Evolutionary conservation across 306 rosid genomes (phyloP).

Genomic region (Phaseolus lunatus): DNA sequence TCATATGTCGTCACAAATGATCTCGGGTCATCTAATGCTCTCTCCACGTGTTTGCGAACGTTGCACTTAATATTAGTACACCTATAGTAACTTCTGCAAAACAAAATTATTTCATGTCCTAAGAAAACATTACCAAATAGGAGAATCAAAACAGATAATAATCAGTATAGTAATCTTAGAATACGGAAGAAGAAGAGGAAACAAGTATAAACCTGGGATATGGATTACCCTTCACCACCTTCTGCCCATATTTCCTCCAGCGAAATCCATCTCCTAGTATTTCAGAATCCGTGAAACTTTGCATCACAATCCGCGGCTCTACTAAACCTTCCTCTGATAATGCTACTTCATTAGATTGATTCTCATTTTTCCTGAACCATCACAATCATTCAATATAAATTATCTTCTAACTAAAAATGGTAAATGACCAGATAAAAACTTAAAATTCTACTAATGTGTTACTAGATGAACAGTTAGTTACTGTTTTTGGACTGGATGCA

Average conservation of each 20-base stretch:
- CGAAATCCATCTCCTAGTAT: slow-evolving; percentile 82
- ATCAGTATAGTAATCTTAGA: no score
- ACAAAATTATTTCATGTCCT: slow-evolving; percentile 18
- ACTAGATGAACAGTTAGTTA: neutral
- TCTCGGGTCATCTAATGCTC: slow-evolving; percentile 86
- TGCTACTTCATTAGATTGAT: slow-evolving; percentile 62
- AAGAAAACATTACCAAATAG: slow-evolving; percentile 9
- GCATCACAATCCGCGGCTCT: slow-evolving; percentile 68
- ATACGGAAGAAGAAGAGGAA: no score
- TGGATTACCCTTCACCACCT: slow-evolving; percentile 93
- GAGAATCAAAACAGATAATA: neutral
- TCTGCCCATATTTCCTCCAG: slow-evolving; percentile 99
- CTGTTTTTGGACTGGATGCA: neutral
- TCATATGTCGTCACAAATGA: slow-evolving; percentile 92
- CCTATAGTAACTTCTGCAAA: slow-evolving; percentile 90
- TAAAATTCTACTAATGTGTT: neutral
- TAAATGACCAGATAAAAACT: slow-evolving; percentile 5
- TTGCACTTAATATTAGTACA: slow-evolving; percentile 84
- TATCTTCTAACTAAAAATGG: slow-evolving; percentile 9
- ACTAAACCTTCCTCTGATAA: slow-evolving; percentile 61
- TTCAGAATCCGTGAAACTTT: slow-evolving; percentile 67
- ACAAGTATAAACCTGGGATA: slow-evolving; percentile 67
- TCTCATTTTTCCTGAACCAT: slow-evolving; percentile 70
- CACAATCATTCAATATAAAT: slow-evolving; percentile 32
- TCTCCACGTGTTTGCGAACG: slow-evolving; percentile 89